Evolutionary conservation across 148 eudicot genomes (phyloP).

Genomic region (Limonium bicolor): DNA sequence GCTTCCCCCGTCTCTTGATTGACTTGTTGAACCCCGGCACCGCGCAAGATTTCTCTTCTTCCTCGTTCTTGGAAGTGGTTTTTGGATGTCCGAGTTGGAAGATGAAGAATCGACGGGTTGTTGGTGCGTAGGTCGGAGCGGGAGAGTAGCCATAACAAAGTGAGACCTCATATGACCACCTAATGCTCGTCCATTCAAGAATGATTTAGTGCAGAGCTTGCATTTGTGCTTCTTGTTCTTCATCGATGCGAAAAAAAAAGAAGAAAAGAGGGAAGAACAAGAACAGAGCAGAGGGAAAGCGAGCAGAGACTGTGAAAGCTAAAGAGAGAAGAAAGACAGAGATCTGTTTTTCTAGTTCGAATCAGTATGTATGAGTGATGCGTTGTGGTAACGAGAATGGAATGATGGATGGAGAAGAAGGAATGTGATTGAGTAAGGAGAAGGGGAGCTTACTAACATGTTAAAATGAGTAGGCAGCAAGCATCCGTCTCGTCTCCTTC

Average conservation of each 20-base stretch:
- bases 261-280: no score
- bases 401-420: background rate
- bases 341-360: background rate
- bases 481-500: background rate
- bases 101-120: constrained; percentile 14
- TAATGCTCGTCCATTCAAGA: constrained; percentile 27
- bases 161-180: constrained; percentile 54
- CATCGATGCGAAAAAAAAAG: no score
- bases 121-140: constrained; percentile 3
- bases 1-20: no score
- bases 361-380: no score
- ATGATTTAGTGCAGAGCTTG: constrained; percentile 22
- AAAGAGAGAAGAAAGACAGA: background rate
- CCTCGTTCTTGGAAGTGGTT: constrained; percentile 17
- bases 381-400: background rate
- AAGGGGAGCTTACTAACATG: no score
- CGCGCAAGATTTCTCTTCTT: no score
- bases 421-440: background rate
- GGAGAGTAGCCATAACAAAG: constrained; percentile 11
- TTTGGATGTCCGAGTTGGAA: constrained; percentile 12
- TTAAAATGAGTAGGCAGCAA: background rate
- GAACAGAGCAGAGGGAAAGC: no score
- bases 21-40: no score
- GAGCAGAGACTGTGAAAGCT: no score
- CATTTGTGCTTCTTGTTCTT: constrained; percentile 23